Base-by-base conservation (phyloP, 495 filamentous ascomycete species). In the Staphylotrichum tortipilum region DNA sequence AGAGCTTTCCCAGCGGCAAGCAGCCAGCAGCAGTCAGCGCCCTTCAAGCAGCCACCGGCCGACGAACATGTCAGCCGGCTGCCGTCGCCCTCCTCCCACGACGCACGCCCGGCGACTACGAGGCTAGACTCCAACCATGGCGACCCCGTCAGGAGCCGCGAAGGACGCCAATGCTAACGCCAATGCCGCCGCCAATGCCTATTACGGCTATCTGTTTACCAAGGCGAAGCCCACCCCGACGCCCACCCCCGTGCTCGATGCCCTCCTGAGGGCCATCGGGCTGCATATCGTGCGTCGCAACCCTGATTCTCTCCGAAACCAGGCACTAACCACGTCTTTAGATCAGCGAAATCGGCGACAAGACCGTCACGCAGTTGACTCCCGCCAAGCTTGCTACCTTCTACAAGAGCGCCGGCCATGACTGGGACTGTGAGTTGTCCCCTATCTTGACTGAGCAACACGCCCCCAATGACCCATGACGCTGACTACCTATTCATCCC, bases 171-270 rank as follows among this genome's bases (percentile, higher is more conserved):
- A n/a, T n/a, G n/a, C n/a, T n/a, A n/a, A n/a, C n/a, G n/a, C n/a
- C n/a, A n/a, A n/a, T n/a, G n/a, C n/a, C n/a, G n/a, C n/a, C n/a
- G n/a, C n/a, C n/a, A n/a, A 65, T 38, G 57, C 65, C 29, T 88
- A 81, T 62, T 97, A 91, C 78, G 89, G 87, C 14, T 87, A 87
- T 54, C 68, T 97, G 54, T 89, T 95, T 69, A 81, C 87, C 56
- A 63, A 75, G 21, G 44, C 57, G 30, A 61, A 59, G 45, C 55
- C 56, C 17, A 82, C 92, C 62, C 92, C 89, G 64, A 79, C 77
- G 21, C 84, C 89, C 5, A 85, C 86, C 3, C 79, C 83, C 14
- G 56, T 83, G 34, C 75, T 96, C 37, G 81, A 94, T 64, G 78
- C 82, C 52, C 74, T 98, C 48, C 77, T 95, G 57, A 69, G 82